phyloP scores from a whole-genome alignment of 352 stramenopile species.

The Globisporangium uncinulatum region DNA sequence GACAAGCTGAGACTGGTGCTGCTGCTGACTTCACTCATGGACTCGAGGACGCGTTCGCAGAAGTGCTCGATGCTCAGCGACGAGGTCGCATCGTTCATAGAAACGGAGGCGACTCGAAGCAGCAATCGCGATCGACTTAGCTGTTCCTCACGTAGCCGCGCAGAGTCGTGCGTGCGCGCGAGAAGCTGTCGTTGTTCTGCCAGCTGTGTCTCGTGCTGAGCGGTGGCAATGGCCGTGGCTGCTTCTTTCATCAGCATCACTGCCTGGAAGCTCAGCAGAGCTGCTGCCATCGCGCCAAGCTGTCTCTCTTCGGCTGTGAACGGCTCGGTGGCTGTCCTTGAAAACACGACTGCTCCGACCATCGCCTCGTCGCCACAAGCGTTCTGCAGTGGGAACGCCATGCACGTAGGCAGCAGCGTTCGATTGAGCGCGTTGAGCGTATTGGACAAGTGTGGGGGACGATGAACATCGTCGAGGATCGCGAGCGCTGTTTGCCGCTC shows the following conservation, averaged over 20 bases:
- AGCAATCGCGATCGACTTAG: not conserved
- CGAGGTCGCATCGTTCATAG: not conserved
- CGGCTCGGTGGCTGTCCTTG: not conserved
- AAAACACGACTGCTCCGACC: slow-evolving; percentile 1
- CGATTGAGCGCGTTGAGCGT: slow-evolving; percentile 10
- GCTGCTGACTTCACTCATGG: not conserved
- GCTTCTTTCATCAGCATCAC: not conserved
- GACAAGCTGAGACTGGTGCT: no score
- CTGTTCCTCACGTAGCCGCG: not conserved
- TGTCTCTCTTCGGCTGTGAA: slow-evolving; percentile 12
- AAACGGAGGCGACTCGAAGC: slow-evolving; percentile 1
- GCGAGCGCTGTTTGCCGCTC: slow-evolving; percentile 4
- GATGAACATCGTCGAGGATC: slow-evolving; percentile 3
- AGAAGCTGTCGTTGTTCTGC: not conserved
- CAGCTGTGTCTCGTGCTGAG: not conserved
- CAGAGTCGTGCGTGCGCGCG: not conserved
- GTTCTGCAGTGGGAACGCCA: slow-evolving; percentile 6
- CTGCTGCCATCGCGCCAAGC: slow-evolving; percentile 1
- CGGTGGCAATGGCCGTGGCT: not conserved
- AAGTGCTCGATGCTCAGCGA: slow-evolving; percentile 9
- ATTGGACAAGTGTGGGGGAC: slow-evolving; percentile 4
- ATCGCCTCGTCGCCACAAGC: not conserved
- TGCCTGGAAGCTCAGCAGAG: slow-evolving; percentile 10
- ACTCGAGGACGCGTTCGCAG: slow-evolving; percentile 2
- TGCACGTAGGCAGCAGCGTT: slow-evolving; percentile 2